Base-by-base conservation (phyloP, 2,329 filamentous ascomycete species). In the Pseudocercospora pini-densiflorae region DNA sequence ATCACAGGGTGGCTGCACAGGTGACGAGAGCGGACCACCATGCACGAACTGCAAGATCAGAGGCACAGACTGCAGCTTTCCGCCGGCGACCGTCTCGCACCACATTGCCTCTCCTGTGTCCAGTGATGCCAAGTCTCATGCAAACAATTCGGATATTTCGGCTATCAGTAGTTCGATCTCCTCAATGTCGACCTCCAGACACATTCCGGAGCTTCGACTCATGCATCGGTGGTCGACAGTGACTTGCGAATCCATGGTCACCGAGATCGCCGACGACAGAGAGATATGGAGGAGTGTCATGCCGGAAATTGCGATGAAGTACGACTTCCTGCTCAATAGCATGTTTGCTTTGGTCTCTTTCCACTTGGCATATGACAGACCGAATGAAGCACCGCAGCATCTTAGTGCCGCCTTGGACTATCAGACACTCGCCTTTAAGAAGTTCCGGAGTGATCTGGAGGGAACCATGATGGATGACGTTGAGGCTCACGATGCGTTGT, bases 171-270 rank as follows among this genome's bases (percentile, higher is more conserved):
- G 54, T 16, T 61, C 61, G 24, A 53, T 31, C 21, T 40, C 43
- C 3, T 54, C 61, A 31, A 51, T 51, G 47, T 24, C 63, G 45
- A 14, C 53, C 36, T 21, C 27, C 19, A 43, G 51, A 12, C 36
- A 63, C 14, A 54, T 65, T 0, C 57, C 61, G 23, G 70, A 71
- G 33, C 65, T 71, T 16, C 65, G 64, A 29, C 63, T 70, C 24
- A 63, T 71, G 68, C 70, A 71, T 47, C 61, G 66, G 5, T 71
- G 70, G 70, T 67, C 70, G 3, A 68, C 70, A 1, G 33, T 19
- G 5, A 70, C 70, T 10, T 68, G 31, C 55, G 45, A 62, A 29
- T 59, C 63, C 16, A 59, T 71, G 31, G 61, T 47, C 9, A 59
- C 60, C 14, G 61, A 68, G 24, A 55, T 65, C 23, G 59, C 59